A percentile compares a stretch with the other conserved stretches of the same genome.
These are phyloP conservation scores for Xylariaceae sp. DNA, from an alignment of 2,329 filamentous ascomycete genomes.

Conservation along the genomic window DNA sequence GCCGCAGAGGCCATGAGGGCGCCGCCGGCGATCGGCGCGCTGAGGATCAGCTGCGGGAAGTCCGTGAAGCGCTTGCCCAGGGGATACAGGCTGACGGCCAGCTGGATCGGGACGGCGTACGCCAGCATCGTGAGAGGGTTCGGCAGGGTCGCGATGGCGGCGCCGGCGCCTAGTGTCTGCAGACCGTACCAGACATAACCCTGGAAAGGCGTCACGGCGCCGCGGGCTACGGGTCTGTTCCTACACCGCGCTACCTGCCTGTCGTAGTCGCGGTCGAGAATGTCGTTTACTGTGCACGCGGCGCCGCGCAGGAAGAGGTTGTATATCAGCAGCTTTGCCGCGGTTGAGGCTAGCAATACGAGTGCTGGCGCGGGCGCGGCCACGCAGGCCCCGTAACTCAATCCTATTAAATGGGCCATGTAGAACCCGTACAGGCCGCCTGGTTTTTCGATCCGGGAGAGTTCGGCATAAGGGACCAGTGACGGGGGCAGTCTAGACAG, in stretches of 20 bases:
- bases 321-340: slow-evolving; percentile 16
- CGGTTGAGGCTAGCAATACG: slow-evolving; percentile 3
- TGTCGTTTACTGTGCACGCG: slow-evolving; percentile 53
- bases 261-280: slow-evolving; percentile 51
- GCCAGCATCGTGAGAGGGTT: slow-evolving; percentile 39
- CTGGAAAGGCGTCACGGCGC: slow-evolving; percentile 37
- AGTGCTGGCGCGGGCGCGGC: slow-evolving; percentile 3
- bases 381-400: slow-evolving; percentile 20
- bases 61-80: slow-evolving; percentile 49
- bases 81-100: slow-evolving; percentile 43
- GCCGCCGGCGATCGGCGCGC: slow-evolving; percentile 48
- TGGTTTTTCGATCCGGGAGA: slow-evolving; percentile 24
- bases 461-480: slow-evolving; percentile 24
- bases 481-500: slow-evolving; percentile 17
- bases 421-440: slow-evolving; percentile 25
- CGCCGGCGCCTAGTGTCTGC: slow-evolving; percentile 33
- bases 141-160: slow-evolving; percentile 38
- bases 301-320: slow-evolving; percentile 46
- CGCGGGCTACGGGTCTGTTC: slow-evolving; percentile 48
- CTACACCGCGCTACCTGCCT: slow-evolving; percentile 48
- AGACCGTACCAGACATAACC: slow-evolving; percentile 40
- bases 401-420: slow-evolving; percentile 24
- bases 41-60: slow-evolving; percentile 49
- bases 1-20: slow-evolving; percentile 46
- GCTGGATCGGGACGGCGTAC: slow-evolving; percentile 36